These are phyloP conservation scores for Apophysomyces elegans DNA, from an alignment of 371 early-diverging fungal species.

Conservation along the genomic window DNA sequence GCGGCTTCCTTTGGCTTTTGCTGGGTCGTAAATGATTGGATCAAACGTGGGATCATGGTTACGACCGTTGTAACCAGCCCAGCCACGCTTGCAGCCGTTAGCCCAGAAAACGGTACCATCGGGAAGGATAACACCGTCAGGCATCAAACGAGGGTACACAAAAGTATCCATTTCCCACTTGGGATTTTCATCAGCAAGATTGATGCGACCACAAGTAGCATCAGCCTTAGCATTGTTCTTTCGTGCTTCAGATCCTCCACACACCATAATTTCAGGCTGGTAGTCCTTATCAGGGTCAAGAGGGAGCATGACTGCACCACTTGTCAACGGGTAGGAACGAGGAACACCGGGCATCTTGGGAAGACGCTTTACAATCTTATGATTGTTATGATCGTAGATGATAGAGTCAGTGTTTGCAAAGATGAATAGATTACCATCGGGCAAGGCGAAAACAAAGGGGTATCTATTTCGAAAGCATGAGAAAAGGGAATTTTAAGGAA, in stretches of 20 bases:
- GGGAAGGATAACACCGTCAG: conserved; percentile 60
- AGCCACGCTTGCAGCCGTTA: conserved; percentile 68
- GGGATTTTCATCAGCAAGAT: conserved; percentile 48
- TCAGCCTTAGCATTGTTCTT: conserved; percentile 45
- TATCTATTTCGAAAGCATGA: conserved; percentile 32
- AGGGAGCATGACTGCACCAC: conserved; percentile 62
- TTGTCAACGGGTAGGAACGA: conserved; percentile 69
- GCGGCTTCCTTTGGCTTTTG: conserved; percentile 39
- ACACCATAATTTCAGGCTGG: conserved; percentile 60
- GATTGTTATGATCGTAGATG: conserved; percentile 54
- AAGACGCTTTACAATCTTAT: conserved; percentile 47
- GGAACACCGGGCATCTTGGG: conserved; percentile 60
- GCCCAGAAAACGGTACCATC: conserved; percentile 64
- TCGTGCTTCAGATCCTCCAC: conserved; percentile 59
- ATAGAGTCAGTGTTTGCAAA: conserved; percentile 60
- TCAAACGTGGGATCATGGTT: conserved; percentile 61
- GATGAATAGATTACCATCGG: conserved; percentile 58
- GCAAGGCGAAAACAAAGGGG: conserved; percentile 56
- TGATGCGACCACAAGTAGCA: conserved; percentile 60
- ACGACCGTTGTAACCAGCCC: conserved; percentile 58
- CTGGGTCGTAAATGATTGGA: conserved; percentile 62
- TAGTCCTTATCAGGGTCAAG: conserved; percentile 62
- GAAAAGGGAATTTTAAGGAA: not conserved
- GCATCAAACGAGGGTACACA: conserved; percentile 65
- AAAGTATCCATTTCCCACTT: conserved; percentile 66